Evolutionary conservation across 164 flowering plant genomes (phyloP).

Genomic region (Annona squamosa): DNA sequence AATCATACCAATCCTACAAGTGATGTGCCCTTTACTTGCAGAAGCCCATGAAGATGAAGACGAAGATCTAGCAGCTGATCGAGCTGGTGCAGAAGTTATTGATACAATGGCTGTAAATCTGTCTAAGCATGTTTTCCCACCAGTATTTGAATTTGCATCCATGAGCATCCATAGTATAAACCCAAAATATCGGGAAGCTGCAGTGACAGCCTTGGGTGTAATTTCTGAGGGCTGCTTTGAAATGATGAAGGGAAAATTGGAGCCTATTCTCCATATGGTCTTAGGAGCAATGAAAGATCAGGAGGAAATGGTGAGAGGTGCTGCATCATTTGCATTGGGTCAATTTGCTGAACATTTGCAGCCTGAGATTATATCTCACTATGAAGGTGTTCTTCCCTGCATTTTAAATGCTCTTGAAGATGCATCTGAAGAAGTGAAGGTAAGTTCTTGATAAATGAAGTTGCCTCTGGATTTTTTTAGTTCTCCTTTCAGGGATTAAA

Average conservation of each 20-base stretch:
- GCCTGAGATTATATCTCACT: constrained; percentile 83
- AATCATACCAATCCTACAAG: constrained; percentile 77
- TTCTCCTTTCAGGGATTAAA: background rate
- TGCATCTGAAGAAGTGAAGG: constrained; percentile 90
- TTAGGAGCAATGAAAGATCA: constrained; percentile 77
- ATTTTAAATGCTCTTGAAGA: constrained; percentile 79
- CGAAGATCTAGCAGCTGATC: constrained; percentile 88
- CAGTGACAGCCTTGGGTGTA: constrained; percentile 84
- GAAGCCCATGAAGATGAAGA: constrained; percentile 71
- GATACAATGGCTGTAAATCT: constrained; percentile 86
- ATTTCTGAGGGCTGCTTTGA: constrained; percentile 88
- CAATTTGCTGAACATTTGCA: constrained; percentile 96
- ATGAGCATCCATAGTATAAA: constrained; percentile 55
- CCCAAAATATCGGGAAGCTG: constrained; percentile 84
- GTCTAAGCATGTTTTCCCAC: constrained; percentile 74
- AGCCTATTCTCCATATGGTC: constrained; percentile 68
- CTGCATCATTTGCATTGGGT: constrained; percentile 96
- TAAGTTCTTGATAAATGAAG: constrained; percentile 11
- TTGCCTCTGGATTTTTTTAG: background rate
- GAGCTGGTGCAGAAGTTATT: constrained; percentile 97
- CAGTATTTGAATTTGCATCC: constrained; percentile 87
- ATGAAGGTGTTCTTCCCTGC: constrained; percentile 81
- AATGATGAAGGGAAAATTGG: constrained; percentile 70
- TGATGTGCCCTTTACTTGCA: constrained; percentile 89
- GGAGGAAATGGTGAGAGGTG: constrained; percentile 92